Evolutionary conservation across 73 alveolate species (phyloP).

Genomic region (Uronychia binucleata): DNA sequence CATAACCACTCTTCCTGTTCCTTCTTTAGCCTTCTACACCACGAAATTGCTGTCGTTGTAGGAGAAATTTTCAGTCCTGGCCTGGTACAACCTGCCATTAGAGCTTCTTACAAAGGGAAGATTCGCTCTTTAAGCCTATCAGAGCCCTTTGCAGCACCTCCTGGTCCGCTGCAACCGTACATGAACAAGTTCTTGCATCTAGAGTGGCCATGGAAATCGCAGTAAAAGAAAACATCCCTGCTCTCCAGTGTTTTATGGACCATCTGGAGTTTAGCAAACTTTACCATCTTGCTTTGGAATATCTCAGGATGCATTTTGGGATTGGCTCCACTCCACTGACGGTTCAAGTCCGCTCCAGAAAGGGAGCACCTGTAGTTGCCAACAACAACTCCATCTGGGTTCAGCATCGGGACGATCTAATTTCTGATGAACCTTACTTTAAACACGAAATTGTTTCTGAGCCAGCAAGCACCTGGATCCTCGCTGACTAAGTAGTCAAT

Average conservation of each 20-base stretch:
- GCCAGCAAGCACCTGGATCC: slow-evolving; percentile 65
- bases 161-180: slow-evolving; percentile 60
- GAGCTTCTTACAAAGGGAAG: slow-evolving; percentile 34
- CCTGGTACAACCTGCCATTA: slow-evolving; percentile 18
- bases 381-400: slow-evolving; percentile 97
- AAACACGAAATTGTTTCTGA: slow-evolving; percentile 82
- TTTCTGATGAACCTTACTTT: slow-evolving; percentile 36
- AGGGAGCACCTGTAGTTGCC: slow-evolving; percentile 96
- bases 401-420: slow-evolving; percentile 90
- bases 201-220: slow-evolving; percentile 88
- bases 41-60: slow-evolving; percentile 47
- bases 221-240: slow-evolving; percentile 68
- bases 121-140: slow-evolving; percentile 55
- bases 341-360: slow-evolving; percentile 91
- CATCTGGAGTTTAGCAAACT: slow-evolving; percentile 9
- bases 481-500: slow-evolving; percentile 75
- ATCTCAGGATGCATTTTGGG: slow-evolving; percentile 88
- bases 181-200: slow-evolving; percentile 79
- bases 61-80: slow-evolving; percentile 34
- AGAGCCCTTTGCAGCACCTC: slow-evolving; percentile 5
- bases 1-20: slow-evolving; percentile 70
- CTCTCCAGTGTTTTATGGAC: slow-evolving; percentile 57
- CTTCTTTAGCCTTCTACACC: slow-evolving; percentile 60
- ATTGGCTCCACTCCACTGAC: slow-evolving; percentile 93
- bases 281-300: slow-evolving; percentile 55